Evolutionary conservation across 768 basidiomycete species (phyloP).

Genomic region (Suillus luteus): DNA sequence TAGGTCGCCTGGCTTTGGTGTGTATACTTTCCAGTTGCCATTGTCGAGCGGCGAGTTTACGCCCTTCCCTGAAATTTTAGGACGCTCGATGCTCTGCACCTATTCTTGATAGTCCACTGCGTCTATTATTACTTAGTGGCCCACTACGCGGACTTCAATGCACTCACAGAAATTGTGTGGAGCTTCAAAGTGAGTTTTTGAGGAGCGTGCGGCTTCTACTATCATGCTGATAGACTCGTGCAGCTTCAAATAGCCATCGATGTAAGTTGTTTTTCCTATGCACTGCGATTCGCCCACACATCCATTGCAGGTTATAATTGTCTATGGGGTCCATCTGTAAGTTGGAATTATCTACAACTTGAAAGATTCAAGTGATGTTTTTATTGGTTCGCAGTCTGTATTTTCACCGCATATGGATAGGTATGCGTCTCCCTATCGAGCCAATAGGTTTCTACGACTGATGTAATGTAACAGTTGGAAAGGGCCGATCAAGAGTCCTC

Average conservation of each 20-base stretch:
- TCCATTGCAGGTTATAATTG: not conserved
- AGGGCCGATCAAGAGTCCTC: not conserved
- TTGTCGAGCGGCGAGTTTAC: not conserved
- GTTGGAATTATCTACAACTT: not conserved
- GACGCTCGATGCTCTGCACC: not conserved
- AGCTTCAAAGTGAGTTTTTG: slow-evolving; percentile 5
- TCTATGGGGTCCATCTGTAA: slow-evolving; percentile 5
- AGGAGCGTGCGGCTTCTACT: not conserved
- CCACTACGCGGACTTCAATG: not conserved
- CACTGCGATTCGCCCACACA: not conserved
- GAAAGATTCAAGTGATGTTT: not conserved
- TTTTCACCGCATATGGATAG: slow-evolving; percentile 3
- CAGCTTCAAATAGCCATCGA: slow-evolving; percentile 3
- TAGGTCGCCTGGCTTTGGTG: slow-evolving; percentile 5
- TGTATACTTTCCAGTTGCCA: not conserved
- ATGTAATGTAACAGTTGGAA: not conserved
- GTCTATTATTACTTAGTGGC: slow-evolving; percentile 2
- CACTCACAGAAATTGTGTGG: slow-evolving; percentile 6
- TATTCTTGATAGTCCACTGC: not conserved
- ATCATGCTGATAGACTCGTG: not conserved
- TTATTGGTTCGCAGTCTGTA: not conserved
- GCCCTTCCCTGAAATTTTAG: not conserved
- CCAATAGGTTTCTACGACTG: not conserved
- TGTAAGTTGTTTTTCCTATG: not conserved
- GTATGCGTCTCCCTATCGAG: not conserved